A percentile compares a stretch with the other conserved stretches of the same genome.
Evolutionary conservation across 2,329 filamentous ascomycete genomes (phyloP).

Genomic region (Aspergillus sp.): DNA sequence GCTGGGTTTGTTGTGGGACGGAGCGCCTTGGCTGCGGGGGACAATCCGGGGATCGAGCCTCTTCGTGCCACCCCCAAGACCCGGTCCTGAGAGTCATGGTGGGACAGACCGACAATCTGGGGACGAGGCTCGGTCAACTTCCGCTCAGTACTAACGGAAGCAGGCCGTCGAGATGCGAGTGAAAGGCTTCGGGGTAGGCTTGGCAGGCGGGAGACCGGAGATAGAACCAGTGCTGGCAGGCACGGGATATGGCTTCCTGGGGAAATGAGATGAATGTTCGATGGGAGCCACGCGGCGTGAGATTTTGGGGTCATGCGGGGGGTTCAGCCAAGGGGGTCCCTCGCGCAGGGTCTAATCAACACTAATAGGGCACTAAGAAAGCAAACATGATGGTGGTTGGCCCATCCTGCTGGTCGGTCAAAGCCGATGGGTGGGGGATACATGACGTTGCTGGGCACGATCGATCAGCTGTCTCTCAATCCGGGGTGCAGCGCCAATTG

Average conservation of each 20-base stretch:
- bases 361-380: too few relatives aligned
- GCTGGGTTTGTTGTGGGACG: not conserved
- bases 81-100: not conserved
- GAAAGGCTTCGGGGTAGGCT: not conserved
- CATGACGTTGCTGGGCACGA: too few relatives aligned
- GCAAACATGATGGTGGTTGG: too few relatives aligned
- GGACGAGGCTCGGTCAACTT: not conserved
- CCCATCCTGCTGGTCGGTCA: too few relatives aligned
- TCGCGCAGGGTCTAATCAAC: too few relatives aligned
- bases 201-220: not conserved
- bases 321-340: too few relatives aligned
- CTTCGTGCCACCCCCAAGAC: not conserved
- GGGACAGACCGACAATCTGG: too few relatives aligned
- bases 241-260: not conserved
- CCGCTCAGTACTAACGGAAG: not conserved
- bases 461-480: too few relatives aligned
- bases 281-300: not conserved
- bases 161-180: not conserved
- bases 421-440: too few relatives aligned
- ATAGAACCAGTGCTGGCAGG: too few relatives aligned
- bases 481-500: too few relatives aligned
- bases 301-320: not conserved
- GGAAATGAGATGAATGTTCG: not conserved
- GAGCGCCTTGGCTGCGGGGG: not conserved
- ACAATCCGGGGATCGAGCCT: not conserved